Evolutionary conservation across 495 filamentous ascomycete genomes (phyloP), one percentile per base, ranked within the genome.

Genomic region (Platismatia glauca): DNA sequence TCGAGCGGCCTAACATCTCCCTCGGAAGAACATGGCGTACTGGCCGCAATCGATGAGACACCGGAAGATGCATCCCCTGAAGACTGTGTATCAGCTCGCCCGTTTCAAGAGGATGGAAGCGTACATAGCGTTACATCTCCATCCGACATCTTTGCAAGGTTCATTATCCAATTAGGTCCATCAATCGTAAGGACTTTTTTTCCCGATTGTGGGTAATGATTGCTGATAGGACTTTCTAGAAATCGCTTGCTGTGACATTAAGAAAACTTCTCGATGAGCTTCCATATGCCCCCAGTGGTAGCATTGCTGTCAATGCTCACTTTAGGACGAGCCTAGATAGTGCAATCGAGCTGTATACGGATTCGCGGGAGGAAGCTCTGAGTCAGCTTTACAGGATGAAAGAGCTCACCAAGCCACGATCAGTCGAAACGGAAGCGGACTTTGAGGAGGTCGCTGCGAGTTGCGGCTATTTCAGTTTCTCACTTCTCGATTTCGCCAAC

Each of bases 391-490:
- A 97, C 73, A 85, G 84, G 63, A 84, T 79, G 48, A 87, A 89
- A 60, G 85, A 90, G 59, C 76, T 89, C 29, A 81, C 83, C 44
- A 82, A 82, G 60, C 75, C 84, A 7, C 78, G 83, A 37, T 81
- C 83, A 3, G 77, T 88, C 38, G 86, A 86, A 46, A 77, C 89
- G n/a, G 88, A 93, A 64, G 94, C 94, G 8, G 94, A 96, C 70
- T 88, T 95, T 57, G 94, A 98, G 71, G 94, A 98, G 73, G 91
- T 97, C 12, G 90, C 91, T 37, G 94, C 94, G 7, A 93, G 90
- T 52, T 98, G 94, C 69, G 92, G 93, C 4, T 90, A 97, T 70
- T 98, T 97, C 71, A 89, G 87, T 69, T 95, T 91, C 68, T 91
- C 89, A 24, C 77, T 98, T 33, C 80, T 91, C 61, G 86, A 90